Base-by-base conservation (phyloP, 352 stramenopile species). In the Pythium rhizo-oryzae region DNA sequence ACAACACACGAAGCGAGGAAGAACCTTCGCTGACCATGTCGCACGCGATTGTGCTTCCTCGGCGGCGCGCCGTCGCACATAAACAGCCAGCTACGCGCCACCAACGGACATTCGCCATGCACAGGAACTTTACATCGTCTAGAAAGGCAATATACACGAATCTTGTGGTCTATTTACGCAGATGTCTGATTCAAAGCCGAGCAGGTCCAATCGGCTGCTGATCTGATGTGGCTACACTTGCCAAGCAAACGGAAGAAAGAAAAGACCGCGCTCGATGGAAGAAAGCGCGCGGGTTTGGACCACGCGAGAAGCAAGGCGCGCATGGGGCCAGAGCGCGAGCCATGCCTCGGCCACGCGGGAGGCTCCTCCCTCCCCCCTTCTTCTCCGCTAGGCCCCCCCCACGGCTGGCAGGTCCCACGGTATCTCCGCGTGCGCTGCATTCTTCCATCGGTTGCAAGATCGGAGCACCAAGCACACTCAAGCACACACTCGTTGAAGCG, bases 361-460 rank as follows among this genome's bases (percentile, higher is more conserved):
- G n/a, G 21, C 12, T 35, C 12, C 8, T 19, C 24, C 25, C 50
- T 56, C 50, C 50, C 18, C 41, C 15, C 41, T 19, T 19, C 41
- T 7, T 21, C 41, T 19, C 41, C 4, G 13, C 8, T 46, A 16
- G 11, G 28, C 2, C 28, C 37, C 37, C 37, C 37, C 37, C 37
- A 18, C 37, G 37, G 37, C 3, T 18, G 15, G 9, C 37, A 43
- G 18, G 41, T 47, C 41, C 41, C 41, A 47, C 41, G 21, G 41
- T 47, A n/a, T 47, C 41, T 16, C 6, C 13, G 41, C 41, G 41
- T 16, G 15, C 41, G 39, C 1, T 54, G 28, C 30, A 19, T 47
- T 47, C 33, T 59, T 59, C 53, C 53, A 59, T 59, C 53, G 51
- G 18, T 54, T n/a, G 9, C 18, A 33, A 23, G 25, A 33, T 44